phyloP scores from a whole-genome alignment of 1,139 yeast genomes.

The Arxiozyma telluris region DNA sequence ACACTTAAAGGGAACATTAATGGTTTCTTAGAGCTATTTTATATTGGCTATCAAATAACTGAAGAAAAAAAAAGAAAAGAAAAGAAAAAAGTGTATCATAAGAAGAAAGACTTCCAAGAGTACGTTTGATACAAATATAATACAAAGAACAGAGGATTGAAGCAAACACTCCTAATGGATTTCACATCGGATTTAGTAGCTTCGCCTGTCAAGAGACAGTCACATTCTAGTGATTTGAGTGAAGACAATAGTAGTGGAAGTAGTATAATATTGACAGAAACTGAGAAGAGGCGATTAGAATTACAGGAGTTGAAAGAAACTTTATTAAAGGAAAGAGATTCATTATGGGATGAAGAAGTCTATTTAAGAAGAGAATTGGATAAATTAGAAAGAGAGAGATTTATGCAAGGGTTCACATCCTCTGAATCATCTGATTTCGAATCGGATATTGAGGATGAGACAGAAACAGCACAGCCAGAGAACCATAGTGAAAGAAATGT shows the following conservation, averaged over 20 bases:
- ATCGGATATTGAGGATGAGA: neutral
- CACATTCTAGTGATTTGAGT: neutral
- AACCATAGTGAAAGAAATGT: neutral
- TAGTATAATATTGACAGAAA: constrained; percentile 6
- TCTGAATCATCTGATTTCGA: neutral
- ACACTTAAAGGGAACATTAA: neutral
- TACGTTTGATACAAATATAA: neutral
- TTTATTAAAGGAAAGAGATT: constrained; percentile 13
- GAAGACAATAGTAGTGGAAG: neutral
- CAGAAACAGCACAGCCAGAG: neutral
- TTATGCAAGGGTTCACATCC: constrained; percentile 1
- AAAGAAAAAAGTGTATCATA: too few species aligned
- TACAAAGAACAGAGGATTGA: neutral
- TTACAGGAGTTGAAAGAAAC: constrained; percentile 15
- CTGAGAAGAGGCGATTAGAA: constrained; percentile 11
- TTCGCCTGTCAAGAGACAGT: neutral
- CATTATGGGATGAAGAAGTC: constrained; percentile 13
- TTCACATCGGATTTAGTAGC: neutral
- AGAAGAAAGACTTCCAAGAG: neutral
- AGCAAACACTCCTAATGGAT: neutral
- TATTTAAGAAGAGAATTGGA: constrained; percentile 11
- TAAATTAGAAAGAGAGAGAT: constrained; percentile 1
- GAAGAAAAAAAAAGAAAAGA: neutral
- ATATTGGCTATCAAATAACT: neutral
- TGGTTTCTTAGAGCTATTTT: neutral